phyloP scores from a whole-genome alignment of 805 yeast species.

The Ogataea glucozyma region DNA sequence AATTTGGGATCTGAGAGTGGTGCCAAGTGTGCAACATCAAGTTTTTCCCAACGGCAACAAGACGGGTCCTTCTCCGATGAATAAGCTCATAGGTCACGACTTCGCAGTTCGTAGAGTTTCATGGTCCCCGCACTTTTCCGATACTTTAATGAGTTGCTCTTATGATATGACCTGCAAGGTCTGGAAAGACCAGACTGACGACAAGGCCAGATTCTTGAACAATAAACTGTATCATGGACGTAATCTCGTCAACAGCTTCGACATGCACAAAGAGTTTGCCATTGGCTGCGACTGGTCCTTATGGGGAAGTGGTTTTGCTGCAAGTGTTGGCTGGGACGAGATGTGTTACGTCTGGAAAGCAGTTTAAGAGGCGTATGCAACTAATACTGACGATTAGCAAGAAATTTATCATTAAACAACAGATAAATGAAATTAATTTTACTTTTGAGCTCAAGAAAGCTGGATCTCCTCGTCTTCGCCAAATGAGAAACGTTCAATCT shows the following conservation, averaged over 20 bases:
- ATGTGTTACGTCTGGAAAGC: constrained; percentile 90
- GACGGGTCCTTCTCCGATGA: constrained; percentile 65
- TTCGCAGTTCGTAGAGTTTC: constrained; percentile 79
- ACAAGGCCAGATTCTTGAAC: constrained; percentile 52
- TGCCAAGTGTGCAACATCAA: constrained; percentile 36
- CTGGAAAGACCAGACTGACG: constrained; percentile 75
- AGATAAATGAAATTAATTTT: background rate
- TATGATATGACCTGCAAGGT: constrained; percentile 92
- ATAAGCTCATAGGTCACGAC: constrained; percentile 83
- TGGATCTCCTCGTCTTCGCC: constrained; percentile 24
- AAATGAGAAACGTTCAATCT: constrained; percentile 44
- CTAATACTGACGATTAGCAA: background rate
- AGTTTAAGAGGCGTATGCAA: too few species aligned
- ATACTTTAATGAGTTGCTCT: constrained; percentile 69
- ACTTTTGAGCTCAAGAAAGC: constrained; percentile 14
- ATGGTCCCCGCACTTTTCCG: constrained; percentile 88
- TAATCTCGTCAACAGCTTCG: constrained; percentile 60
- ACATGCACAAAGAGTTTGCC: constrained; percentile 81
- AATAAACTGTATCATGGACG: constrained; percentile 47
- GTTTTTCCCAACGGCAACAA: constrained; percentile 44
- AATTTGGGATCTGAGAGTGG: constrained; percentile 86
- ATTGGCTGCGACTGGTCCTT: constrained; percentile 93
- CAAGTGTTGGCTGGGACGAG: constrained; percentile 96
- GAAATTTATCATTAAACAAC: constrained; percentile 2
- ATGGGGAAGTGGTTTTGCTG: constrained; percentile 97